A percentile compares a stretch with the other conserved stretches of the same genome.
These are phyloP conservation scores for Ophiocordyceps polyrhachis-furcata DNA, from an alignment of 2,329 filamentous ascomycete species.

Conservation along the genomic window DNA sequence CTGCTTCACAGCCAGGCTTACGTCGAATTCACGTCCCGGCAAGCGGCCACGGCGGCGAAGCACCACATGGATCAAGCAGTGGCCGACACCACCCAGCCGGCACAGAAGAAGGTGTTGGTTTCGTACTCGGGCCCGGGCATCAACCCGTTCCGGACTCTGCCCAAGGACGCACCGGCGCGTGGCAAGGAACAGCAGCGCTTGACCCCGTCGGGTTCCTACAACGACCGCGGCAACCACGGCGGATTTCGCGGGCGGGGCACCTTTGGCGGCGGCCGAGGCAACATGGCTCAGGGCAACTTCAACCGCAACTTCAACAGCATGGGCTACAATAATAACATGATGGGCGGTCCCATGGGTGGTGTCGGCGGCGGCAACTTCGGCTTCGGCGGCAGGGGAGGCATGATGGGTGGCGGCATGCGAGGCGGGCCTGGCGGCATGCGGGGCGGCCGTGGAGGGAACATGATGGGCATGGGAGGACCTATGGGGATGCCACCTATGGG, in stretches of 20 bases:
- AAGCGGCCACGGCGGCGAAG: constrained; percentile 74
- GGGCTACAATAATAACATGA: constrained; percentile 27
- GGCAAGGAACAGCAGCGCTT: constrained; percentile 45
- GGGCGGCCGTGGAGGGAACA: constrained; percentile 29
- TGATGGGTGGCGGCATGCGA: constrained; percentile 25
- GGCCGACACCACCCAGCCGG: constrained; percentile 30
- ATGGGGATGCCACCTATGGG: constrained; percentile 32
- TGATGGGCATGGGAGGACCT: constrained; percentile 27
- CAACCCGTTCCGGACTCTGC: constrained; percentile 82
- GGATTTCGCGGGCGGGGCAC: constrained; percentile 34
- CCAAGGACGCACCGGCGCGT: constrained; percentile 57
- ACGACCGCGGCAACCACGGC: constrained; percentile 25
- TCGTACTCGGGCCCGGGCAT: constrained; percentile 57
- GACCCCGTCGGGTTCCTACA: constrained; percentile 27
- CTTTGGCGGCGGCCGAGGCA: constrained; percentile 23
- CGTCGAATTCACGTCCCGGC: constrained; percentile 64
- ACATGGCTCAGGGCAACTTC: constrained; percentile 26
- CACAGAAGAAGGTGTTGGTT: constrained; percentile 52
- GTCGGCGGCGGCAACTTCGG: constrained; percentile 18
- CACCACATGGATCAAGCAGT: constrained; percentile 52
- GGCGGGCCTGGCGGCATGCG: constrained; percentile 29
- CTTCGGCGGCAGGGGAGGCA: constrained; percentile 24
- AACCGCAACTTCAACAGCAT: constrained; percentile 24
- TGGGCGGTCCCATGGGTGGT: constrained; percentile 32
- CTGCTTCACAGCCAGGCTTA: constrained; percentile 44